These are phyloP conservation scores for Saccharomycopsis sp. DNA, from an alignment of 805 yeast species.

Conservation along the genomic window DNA sequence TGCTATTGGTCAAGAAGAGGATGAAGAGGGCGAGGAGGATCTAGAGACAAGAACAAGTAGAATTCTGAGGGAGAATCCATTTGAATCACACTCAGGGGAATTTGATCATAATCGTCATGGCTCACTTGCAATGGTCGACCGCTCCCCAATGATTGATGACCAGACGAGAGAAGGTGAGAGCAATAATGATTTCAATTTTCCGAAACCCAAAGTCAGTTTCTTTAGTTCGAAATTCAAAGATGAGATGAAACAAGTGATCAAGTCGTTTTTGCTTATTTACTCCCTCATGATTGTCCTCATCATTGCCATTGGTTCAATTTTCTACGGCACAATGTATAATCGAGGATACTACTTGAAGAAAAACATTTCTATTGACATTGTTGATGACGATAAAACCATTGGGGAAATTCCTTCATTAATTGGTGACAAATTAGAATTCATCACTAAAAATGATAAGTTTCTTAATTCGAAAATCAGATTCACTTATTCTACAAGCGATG, in stretches of 20 bases:
- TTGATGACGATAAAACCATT: slow-evolving; percentile 15
- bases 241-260: slow-evolving; percentile 13
- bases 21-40: background rate
- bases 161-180: background rate
- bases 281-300: slow-evolving; percentile 16
- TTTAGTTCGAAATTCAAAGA: slow-evolving; percentile 14
- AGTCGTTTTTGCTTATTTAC: slow-evolving; percentile 16
- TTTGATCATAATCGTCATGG: background rate
- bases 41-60: background rate
- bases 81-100: background rate
- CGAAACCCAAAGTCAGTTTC: slow-evolving; percentile 8
- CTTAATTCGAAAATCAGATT: slow-evolving; percentile 12
- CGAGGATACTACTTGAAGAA: slow-evolving; percentile 10
- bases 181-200: background rate
- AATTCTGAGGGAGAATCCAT: background rate
- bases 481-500: slow-evolving; percentile 5
- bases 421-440: slow-evolving; percentile 11
- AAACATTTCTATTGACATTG: slow-evolving; percentile 10
- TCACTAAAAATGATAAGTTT: slow-evolving; percentile 11
- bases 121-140: background rate
- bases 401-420: slow-evolving; percentile 13
- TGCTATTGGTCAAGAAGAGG: background rate
- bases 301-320: slow-evolving; percentile 17
- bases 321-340: slow-evolving; percentile 15
- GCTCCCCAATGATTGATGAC: background rate